Evolutionary conservation across 2,329 filamentous ascomycete genomes (phyloP), one percentile per base, ranked within the genome.

Genomic region (Monosporascus cannonballus): DNA sequence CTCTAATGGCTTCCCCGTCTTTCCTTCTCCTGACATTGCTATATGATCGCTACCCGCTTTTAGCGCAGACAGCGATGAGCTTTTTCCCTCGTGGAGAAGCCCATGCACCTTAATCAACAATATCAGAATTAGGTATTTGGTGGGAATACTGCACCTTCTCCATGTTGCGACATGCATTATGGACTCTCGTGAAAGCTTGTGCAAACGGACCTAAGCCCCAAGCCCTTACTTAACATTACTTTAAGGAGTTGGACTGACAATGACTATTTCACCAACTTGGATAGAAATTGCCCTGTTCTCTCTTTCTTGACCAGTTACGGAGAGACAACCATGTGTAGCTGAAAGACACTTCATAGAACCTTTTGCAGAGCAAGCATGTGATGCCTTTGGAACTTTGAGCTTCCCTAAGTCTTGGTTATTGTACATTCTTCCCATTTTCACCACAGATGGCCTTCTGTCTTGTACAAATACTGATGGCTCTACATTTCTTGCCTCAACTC

Each of bases 401-500:
- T 42, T 42, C 39, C 18, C 6, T 20, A 18, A 24, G 39, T 42
- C 39, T 42, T 42, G 39, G 39, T 20, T 20, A 14, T 14, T 42
- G 20, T 24, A 20, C 14, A 42, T 42, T 14, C 39, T 34, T 34
- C 39, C 4, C 17, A 44, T 47, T 27, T 49, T 20, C 30, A 48
- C 39, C 9, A 7, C 22, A 18, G 39, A 42, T 14, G 49, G 9
- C 24, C 25, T 14, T 46, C 48, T 47, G 49, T 18, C 48, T 41
- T 30, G 38, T 64, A 64, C 57, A 62, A 59, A 62, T 60, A 59
- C 24, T 47, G 47, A 48, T 38, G 17, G 22, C 24, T 50, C 45
- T 44, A 41, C 49, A 41, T 22, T 52, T 42, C 24, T 27, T 47
- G 20, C 24, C 38, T 47, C 6, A 1, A 44, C 20, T 4, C 37